Conservation (phyloP, 1,284 basidiomycete genomes). For the Cutaneotrichosporon sp. region DNA sequence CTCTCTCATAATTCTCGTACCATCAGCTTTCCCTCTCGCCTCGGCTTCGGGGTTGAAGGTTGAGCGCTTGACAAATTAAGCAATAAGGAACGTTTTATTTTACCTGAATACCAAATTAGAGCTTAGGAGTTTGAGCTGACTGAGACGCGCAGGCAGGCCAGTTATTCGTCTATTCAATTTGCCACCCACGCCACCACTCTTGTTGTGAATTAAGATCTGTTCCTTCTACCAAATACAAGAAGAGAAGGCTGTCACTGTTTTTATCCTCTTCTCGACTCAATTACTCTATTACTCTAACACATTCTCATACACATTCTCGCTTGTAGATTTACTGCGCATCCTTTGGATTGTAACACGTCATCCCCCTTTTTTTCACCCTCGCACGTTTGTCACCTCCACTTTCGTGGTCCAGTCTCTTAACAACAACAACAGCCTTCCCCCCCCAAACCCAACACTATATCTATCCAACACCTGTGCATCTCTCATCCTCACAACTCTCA, state of each 20-base stretch:
- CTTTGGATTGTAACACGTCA: not conserved
- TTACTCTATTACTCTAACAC: not conserved
- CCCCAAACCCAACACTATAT: not conserved
- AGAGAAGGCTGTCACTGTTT: too few relatives aligned
- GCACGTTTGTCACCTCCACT: conserved; percentile 7
- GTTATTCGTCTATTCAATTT: not conserved
- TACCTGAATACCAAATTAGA: too few relatives aligned
- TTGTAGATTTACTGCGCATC: not conserved
- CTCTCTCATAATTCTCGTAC: too few relatives aligned
- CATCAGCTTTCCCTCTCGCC: too few relatives aligned
- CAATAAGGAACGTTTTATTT: too few relatives aligned
- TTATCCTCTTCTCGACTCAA: not conserved
- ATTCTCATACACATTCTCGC: not conserved
- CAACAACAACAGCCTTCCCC: not conserved
- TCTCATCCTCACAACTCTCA: not conserved
- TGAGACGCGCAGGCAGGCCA: not conserved
- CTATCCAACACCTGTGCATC: not conserved
- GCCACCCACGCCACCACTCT: not conserved
- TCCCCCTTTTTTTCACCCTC: not conserved
- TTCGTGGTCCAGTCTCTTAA: not conserved
- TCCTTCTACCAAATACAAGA: too few relatives aligned
- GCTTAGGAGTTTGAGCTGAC: not conserved
- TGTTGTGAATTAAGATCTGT: too few relatives aligned
- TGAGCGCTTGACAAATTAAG: too few relatives aligned
- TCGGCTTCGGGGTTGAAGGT: too few relatives aligned